Conservation (phyloP, 805 yeast genomes). For the Barnettozyma pratensis region DNA sequence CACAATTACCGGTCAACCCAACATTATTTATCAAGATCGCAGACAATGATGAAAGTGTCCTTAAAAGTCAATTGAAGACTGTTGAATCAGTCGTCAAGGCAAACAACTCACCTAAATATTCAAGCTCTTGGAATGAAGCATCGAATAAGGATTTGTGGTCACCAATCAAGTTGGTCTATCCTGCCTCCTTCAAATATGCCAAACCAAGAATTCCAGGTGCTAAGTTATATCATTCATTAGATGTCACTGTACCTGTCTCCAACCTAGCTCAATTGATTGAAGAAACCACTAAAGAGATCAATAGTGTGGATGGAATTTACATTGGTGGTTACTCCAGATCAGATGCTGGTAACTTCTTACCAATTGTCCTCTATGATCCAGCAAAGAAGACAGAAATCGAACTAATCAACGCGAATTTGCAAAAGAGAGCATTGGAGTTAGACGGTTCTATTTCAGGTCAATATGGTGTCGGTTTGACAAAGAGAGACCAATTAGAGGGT, state of each 20-base stretch:
- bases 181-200: constrained; percentile 63
- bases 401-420: constrained; percentile 49
- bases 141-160: constrained; percentile 62
- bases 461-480: constrained; percentile 76
- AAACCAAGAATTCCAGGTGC: constrained; percentile 27
- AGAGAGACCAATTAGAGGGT: constrained; percentile 47
- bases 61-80: constrained; percentile 38
- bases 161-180: constrained; percentile 62
- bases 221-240: constrained; percentile 45
- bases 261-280: constrained; percentile 53
- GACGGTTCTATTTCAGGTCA: constrained; percentile 85
- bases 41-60: constrained; percentile 34
- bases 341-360: constrained; percentile 76
- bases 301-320: constrained; percentile 41
- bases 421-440: constrained; percentile 51
- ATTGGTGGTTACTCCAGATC: constrained; percentile 70
- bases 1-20: constrained; percentile 41
- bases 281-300: constrained; percentile 53
- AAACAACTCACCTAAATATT: constrained; percentile 47
- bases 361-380: constrained; percentile 52
- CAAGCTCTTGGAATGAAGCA: constrained; percentile 50
- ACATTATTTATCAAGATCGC: constrained; percentile 59
- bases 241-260: constrained; percentile 74
- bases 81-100: constrained; percentile 40
- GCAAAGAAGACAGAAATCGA: constrained; percentile 42